These are phyloP conservation scores for Mycotypha africana DNA, from an alignment of 371 early-diverging fungal genomes.

Conservation along the genomic window DNA sequence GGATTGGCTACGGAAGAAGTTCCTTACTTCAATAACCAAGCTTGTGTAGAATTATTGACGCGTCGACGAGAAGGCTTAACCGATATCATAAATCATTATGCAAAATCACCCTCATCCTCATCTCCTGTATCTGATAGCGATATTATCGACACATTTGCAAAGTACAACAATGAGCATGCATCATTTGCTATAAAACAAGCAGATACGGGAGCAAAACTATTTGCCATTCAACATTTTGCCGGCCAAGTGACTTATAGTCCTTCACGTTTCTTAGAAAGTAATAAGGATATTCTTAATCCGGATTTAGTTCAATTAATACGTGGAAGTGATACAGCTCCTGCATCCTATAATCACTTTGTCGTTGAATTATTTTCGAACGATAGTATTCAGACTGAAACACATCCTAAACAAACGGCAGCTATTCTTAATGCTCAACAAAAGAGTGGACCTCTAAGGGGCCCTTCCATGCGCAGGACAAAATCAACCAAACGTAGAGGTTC, in stretches of 20 bases:
- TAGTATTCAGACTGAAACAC: constrained; percentile 52
- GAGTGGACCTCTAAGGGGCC: constrained; percentile 47
- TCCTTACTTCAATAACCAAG: constrained; percentile 46
- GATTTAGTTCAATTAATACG: constrained; percentile 78
- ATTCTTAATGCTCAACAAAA: constrained; percentile 59
- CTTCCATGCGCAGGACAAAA: constrained; percentile 39
- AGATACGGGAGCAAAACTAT: constrained; percentile 24
- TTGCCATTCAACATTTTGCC: constrained; percentile 79
- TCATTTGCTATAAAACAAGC: constrained; percentile 43
- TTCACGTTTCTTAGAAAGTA: constrained; percentile 66
- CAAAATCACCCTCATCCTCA: constrained; percentile 24
- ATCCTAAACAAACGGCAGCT: constrained; percentile 54
- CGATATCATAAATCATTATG: constrained; percentile 50
- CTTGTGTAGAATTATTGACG: constrained; percentile 47
- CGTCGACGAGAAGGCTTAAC: constrained; percentile 49
- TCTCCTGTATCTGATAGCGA: constrained; percentile 20
- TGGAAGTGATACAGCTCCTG: constrained; percentile 17
- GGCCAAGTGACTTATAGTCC: constrained; percentile 73
- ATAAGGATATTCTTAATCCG: constrained; percentile 65
- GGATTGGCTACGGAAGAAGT: constrained; percentile 48
- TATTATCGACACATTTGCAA: constrained; percentile 35
- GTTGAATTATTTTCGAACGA: constrained; percentile 31
- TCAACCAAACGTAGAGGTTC: constrained; percentile 20
- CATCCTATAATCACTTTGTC: constrained; percentile 49
- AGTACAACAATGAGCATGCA: constrained; percentile 36